Evolutionary conservation across 441 rosid species (phyloP).

Genomic region (Adansonia madagascariensis): DNA sequence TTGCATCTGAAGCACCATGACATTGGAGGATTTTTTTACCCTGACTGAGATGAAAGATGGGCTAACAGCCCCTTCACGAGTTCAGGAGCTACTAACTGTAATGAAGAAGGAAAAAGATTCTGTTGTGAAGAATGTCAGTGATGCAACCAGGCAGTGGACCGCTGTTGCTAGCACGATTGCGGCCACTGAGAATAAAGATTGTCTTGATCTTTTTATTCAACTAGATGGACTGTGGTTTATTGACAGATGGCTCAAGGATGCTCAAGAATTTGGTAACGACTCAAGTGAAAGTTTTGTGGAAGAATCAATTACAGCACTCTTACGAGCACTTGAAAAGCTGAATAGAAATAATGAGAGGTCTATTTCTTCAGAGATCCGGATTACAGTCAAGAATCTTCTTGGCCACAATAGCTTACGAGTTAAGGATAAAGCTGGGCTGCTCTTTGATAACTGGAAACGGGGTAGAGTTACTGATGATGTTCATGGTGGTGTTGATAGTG

Average conservation of each 20-base stretch:
- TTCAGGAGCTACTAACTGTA: conserved; percentile 72
- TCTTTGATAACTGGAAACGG: conserved; percentile 67
- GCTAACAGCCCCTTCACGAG: conserved; percentile 71
- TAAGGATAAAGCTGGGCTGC: conserved; percentile 73
- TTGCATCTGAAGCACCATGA: conserved; percentile 68
- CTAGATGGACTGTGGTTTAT: conserved; percentile 83
- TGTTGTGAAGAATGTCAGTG: conserved; percentile 65
- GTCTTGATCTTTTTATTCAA: conserved; percentile 86
- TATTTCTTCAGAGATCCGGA: conserved; percentile 81
- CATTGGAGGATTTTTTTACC: conserved; percentile 93
- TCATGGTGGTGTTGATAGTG: conserved; percentile 43
- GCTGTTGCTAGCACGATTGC: conserved; percentile 86
- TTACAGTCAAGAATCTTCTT: conserved; percentile 67
- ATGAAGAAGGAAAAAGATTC: conserved; percentile 75
- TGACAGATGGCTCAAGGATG: conserved; percentile 79
- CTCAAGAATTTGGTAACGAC: conserved; percentile 49
- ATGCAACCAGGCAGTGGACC: conserved; percentile 87
- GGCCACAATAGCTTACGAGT: conserved; percentile 64
- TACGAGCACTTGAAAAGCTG: conserved; percentile 78
- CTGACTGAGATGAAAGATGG: conserved; percentile 94
- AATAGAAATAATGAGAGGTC: conserved; percentile 65
- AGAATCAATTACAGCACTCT: conserved; percentile 71
- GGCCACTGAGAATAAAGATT: conserved; percentile 83
- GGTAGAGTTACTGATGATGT: conserved; percentile 38
- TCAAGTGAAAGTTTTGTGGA: conserved; percentile 61